Percentiles rank a stretch among this genome's conserved stretches.
Evolutionary conservation across 2,329 filamentous ascomycete genomes (phyloP).

Genomic region (Calcarisporium arbuscula): DNA sequence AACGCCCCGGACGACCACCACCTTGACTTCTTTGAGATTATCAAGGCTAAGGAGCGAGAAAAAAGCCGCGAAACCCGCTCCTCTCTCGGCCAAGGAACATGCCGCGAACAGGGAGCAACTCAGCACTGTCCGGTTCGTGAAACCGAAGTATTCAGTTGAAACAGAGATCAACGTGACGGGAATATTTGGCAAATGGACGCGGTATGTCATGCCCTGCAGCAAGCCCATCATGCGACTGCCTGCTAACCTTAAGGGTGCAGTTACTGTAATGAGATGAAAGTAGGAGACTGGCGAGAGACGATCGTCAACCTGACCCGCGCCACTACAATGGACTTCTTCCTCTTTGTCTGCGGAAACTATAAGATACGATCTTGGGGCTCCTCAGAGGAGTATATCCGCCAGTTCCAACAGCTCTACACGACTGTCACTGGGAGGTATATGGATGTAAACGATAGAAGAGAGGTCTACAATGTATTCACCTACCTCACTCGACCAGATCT

Average conservation of each 20-base stretch:
- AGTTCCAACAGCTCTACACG: constrained; percentile 21
- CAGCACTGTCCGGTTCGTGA: constrained; percentile 12
- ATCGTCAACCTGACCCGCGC: constrained; percentile 11
- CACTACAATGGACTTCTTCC: constrained; percentile 19
- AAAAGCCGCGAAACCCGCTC: constrained; percentile 10
- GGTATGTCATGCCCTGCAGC: constrained; percentile 8
- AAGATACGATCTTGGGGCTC: constrained; percentile 18
- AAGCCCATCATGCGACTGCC: not conserved
- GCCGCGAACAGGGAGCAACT: constrained; percentile 12
- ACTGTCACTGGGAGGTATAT: constrained; percentile 15
- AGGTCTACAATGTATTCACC: constrained; percentile 19
- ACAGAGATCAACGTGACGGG: constrained; percentile 16
- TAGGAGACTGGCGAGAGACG: constrained; percentile 13
- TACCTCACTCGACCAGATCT: constrained; percentile 2
- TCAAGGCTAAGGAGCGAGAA: constrained; percentile 2
- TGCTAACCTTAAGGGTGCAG: constrained; percentile 9
- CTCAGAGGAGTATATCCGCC: constrained; percentile 17
- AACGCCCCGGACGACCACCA: constrained; percentile 8
- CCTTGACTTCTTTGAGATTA: constrained; percentile 7
- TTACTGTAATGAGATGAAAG: constrained; percentile 14
- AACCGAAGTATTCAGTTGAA: constrained; percentile 14
- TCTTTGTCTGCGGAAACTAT: constrained; percentile 15
- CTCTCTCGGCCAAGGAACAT: constrained; percentile 15
- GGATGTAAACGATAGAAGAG: constrained; percentile 17
- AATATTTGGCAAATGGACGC: constrained; percentile 16